Percentiles rank a stretch among this genome's conserved stretches.
Evolutionary conservation across 1,284 basidiomycete species (phyloP).

Genomic region (Boletus hoseneyae): DNA sequence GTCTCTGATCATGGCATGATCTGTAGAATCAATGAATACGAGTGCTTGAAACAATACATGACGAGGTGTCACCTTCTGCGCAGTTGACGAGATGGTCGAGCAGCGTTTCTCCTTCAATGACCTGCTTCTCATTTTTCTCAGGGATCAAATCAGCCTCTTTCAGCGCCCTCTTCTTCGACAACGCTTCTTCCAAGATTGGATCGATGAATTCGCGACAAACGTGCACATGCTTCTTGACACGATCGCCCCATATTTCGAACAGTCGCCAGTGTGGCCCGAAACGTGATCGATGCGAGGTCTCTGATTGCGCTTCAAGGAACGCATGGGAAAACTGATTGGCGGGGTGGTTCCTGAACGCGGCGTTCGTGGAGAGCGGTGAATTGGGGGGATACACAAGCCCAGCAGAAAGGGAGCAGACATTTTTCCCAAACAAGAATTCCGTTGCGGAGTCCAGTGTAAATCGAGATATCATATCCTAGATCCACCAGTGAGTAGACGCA

Average conservation of each 20-base stretch:
- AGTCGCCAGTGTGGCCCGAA: constrained; percentile 32
- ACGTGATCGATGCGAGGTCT: constrained; percentile 18
- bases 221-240: constrained; percentile 30
- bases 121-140: constrained; percentile 15
- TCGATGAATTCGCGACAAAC: constrained; percentile 36
- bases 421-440: constrained; percentile 40
- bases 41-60: background rate
- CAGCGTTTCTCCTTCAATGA: constrained; percentile 28
- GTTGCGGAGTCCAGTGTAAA: constrained; percentile 42
- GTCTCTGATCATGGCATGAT: constrained; percentile 40
- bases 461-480: constrained; percentile 37
- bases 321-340: constrained; percentile 35
- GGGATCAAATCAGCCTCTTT: constrained; percentile 15
- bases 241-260: constrained; percentile 34
- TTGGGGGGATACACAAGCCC: constrained; percentile 29
- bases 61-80: constrained; percentile 23
- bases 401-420: constrained; percentile 30
- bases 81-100: constrained; percentile 32
- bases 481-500: background rate
- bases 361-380: constrained; percentile 11
- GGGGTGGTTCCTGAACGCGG: constrained; percentile 14
- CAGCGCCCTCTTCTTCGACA: constrained; percentile 25
- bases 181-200: constrained; percentile 34
- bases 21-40: constrained; percentile 10
- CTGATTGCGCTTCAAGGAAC: constrained; percentile 31